A percentile compares a stretch with the other conserved stretches of the same genome.
Conservation (phyloP, 176 grass and related monocot genomes). For the Triticum turgidum region DNA sequence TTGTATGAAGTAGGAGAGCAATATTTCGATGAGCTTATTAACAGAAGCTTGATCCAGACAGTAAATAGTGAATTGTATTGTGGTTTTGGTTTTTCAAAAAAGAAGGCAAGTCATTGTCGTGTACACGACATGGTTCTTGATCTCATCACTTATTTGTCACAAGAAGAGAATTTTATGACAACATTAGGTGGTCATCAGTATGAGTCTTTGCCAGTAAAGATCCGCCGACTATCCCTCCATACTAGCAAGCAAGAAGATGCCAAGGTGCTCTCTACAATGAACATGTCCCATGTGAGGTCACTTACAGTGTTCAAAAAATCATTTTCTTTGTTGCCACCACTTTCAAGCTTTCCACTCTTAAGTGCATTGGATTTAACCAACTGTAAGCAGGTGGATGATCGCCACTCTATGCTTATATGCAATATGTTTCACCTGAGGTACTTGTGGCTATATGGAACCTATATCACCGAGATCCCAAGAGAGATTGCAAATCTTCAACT, state of each 20-base stretch:
- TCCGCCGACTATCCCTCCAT: not conserved
- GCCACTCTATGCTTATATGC: not conserved
- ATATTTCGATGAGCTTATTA: not conserved
- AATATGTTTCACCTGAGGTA: not conserved
- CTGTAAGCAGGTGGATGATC: not conserved
- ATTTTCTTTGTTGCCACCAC: not conserved
- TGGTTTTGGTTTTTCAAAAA: no score
- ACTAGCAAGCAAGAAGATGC: not conserved
- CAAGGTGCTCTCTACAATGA: not conserved
- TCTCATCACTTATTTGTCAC: slow-evolving; percentile 8
- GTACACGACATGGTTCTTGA: slow-evolving; percentile 35
- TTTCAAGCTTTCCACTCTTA: not conserved
- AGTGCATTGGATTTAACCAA: not conserved
- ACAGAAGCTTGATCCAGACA: slow-evolving; percentile 12
- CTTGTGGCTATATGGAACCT: rapidly evolving
- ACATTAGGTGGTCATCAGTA: not conserved
- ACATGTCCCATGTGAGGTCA: slow-evolving; percentile 3
- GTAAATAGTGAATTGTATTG: rapidly evolving
- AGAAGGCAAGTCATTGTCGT: not conserved
- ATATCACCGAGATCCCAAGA: not conserved
- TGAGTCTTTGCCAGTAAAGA: not conserved
- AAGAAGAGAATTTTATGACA: slow-evolving; percentile 22
- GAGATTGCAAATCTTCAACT: not conserved
- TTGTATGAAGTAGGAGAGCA: no score
- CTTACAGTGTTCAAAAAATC: not conserved